Evolutionary conservation across 2,329 filamentous ascomycete species (phyloP).

Genomic region (Diaporthe sp.): DNA sequence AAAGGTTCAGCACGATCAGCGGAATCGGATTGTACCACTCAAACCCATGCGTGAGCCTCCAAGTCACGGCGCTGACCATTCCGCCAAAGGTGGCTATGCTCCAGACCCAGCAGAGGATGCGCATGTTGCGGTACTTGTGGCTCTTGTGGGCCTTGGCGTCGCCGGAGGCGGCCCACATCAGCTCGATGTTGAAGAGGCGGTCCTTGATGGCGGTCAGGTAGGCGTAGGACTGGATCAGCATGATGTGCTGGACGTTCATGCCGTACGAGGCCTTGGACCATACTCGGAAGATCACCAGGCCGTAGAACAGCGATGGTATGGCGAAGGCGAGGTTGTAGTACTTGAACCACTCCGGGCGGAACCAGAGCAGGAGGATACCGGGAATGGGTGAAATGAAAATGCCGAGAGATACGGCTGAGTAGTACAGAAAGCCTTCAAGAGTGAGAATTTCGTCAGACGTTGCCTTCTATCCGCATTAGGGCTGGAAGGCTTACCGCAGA

Average conservation of each 20-base stretch:
- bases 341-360: slow-evolving; percentile 56
- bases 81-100: slow-evolving; percentile 50
- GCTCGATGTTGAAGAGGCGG: slow-evolving; percentile 54
- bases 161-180: slow-evolving; percentile 56
- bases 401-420: slow-evolving; percentile 54
- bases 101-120: slow-evolving; percentile 55
- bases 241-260: slow-evolving; percentile 58
- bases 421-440: slow-evolving; percentile 52
- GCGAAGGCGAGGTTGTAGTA: slow-evolving; percentile 61
- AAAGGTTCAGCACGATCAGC: slow-evolving; percentile 53
- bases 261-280: slow-evolving; percentile 58
- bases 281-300: slow-evolving; percentile 53
- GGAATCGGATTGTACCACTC: slow-evolving; percentile 57
- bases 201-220: slow-evolving; percentile 59
- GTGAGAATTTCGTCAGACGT: neutral
- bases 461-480: neutral
- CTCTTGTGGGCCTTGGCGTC: slow-evolving; percentile 57
- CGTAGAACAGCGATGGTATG: slow-evolving; percentile 55
- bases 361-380: slow-evolving; percentile 55
- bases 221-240: slow-evolving; percentile 57
- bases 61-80: slow-evolving; percentile 52
- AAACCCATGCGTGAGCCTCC: slow-evolving; percentile 51
- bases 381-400: slow-evolving; percentile 58
- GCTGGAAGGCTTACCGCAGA: slow-evolving; percentile 49
- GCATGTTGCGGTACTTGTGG: slow-evolving; percentile 59